Evolutionary conservation across 768 basidiomycete species (phyloP), one percentile per base, ranked within the genome.

Genomic region (Cystofilobasidium capitatum): DNA sequence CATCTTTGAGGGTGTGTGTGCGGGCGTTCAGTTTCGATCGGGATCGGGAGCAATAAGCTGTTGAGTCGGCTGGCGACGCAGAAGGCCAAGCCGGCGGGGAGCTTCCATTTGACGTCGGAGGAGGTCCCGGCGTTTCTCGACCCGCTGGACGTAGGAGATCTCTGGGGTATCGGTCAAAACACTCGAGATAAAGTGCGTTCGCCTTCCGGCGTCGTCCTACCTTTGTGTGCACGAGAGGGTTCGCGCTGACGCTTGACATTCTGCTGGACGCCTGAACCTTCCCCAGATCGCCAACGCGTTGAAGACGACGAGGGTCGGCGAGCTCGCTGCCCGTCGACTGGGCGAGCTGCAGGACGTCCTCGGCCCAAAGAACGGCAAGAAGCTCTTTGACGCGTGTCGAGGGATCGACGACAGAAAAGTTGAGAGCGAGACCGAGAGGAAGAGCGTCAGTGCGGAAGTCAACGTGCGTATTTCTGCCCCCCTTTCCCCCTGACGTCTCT

Each of bases 391-490:
- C 24, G 89, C 85, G 0, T 76, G 93, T 20, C 81, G 89, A 22
- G 96, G 96, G 0, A 80, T 91, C 33, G 96, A 98, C 72, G 83
- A 88, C 39, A 83, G 84, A 63, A 83, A 83, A 67, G 78, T 98
- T 51, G 88, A 91, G 75, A 86, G 85, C 39, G 87, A 90, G 74
- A 90, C 91, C 74, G 84, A 86, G 59, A 81, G 94, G 72, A 92
- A 91, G 76, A 89, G 87, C 8, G 91, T 99, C 24, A 91, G 88
- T 14, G 92, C 89, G 66, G 94, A 97, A 75, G 88, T 97, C 73
- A 99, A 91, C 73, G 92, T 93, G 71, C 74, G 90, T 82, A 9
- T 40, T 60, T 33, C 24, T 29, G 13, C 47, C 22, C 36, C 24
- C 13, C 71, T 47, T 44, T 20, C 20, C 55, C 14, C 17, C 12